Percentiles rank a stretch among this genome's conserved stretches.
Conservation (phyloP, 2,329 filamentous ascomycete species). For the Botrytis medusae region DNA sequence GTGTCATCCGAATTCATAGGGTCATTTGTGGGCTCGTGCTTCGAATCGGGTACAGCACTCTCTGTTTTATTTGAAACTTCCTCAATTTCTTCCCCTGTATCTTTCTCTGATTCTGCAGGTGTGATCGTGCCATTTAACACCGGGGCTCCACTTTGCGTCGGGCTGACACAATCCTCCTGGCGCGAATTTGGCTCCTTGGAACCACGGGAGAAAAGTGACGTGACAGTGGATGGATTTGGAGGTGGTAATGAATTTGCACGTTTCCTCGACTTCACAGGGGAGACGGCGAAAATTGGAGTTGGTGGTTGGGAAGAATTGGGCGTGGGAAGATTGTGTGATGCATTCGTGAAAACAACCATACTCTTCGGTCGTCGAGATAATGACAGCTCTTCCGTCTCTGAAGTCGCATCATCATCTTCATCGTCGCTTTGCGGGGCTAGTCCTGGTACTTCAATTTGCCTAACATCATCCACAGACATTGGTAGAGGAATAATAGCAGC, state of each 20-base stretch:
- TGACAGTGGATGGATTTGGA: slow-evolving; percentile 28
- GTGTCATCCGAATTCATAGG: slow-evolving; percentile 30
- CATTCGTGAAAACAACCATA: slow-evolving; percentile 44
- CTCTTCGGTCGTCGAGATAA: slow-evolving; percentile 43
- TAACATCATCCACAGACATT: slow-evolving; percentile 63
- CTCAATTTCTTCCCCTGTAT: slow-evolving; percentile 12
- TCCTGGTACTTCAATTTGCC: slow-evolving; percentile 79
- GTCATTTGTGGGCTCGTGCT: slow-evolving; percentile 28
- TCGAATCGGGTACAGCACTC: slow-evolving; percentile 22
- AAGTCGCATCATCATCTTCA: slow-evolving; percentile 51
- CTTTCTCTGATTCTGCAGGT: slow-evolving; percentile 16
- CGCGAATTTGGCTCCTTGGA: neutral
- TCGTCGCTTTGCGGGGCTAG: slow-evolving; percentile 63
- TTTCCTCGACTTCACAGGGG: slow-evolving; percentile 30
- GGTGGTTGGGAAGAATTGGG: slow-evolving; percentile 34
- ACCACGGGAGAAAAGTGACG: slow-evolving; percentile 28
- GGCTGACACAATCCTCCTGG: slow-evolving; percentile 2
- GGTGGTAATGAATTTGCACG: slow-evolving; percentile 38
- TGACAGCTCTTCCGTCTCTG: slow-evolving; percentile 40
- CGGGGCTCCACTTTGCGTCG: slow-evolving; percentile 9
- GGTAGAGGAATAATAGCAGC: slow-evolving; percentile 69
- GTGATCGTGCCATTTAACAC: slow-evolving; percentile 17
- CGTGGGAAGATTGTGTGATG: slow-evolving; percentile 30
- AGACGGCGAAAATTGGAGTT: slow-evolving; percentile 20
- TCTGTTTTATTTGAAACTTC: slow-evolving; percentile 18